Percentiles rank a stretch among this genome's conserved stretches.
phyloP scores from a whole-genome alignment of 1,284 basidiomycete genomes.

The Boletellus deceptivus region DNA sequence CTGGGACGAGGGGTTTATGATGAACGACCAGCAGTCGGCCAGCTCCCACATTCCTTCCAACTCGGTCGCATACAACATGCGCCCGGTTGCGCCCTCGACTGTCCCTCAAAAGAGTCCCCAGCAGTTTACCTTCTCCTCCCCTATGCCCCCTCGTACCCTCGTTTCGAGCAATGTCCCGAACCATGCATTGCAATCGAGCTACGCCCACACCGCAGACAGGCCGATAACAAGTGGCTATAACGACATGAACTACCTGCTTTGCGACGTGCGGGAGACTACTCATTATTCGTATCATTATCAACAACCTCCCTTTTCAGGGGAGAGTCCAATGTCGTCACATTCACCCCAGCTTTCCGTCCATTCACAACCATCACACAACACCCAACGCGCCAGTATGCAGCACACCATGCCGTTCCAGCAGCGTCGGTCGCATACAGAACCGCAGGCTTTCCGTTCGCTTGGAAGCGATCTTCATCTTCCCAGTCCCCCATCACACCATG shows the following conservation, averaged over 20 bases:
- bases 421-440: slow-evolving; percentile 34
- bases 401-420: slow-evolving; percentile 34
- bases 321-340: slow-evolving; percentile 34
- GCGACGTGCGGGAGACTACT: slow-evolving; percentile 32
- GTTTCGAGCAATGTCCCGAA: slow-evolving; percentile 30
- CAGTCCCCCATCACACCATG: slow-evolving; percentile 31
- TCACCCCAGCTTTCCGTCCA: slow-evolving; percentile 36
- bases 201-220: slow-evolving; percentile 31
- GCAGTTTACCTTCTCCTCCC: slow-evolving; percentile 35
- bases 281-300: slow-evolving; percentile 40
- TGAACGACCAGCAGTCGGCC: slow-evolving; percentile 46
- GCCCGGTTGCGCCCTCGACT: slow-evolving; percentile 28
- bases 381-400: slow-evolving; percentile 28
- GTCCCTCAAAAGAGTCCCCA: slow-evolving; percentile 36
- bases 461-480: slow-evolving; percentile 35
- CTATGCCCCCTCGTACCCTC: slow-evolving; percentile 30
- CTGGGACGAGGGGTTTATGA: slow-evolving; percentile 60
- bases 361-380: slow-evolving; percentile 29
- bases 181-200: slow-evolving; percentile 31
- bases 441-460: slow-evolving; percentile 33
- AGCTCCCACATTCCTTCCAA: slow-evolving; percentile 38
- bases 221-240: slow-evolving; percentile 35
- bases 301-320: slow-evolving; percentile 32
- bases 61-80: slow-evolving; percentile 41
- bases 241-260: slow-evolving; percentile 36